These are phyloP conservation scores for Anthracocystis walkeri DNA, from an alignment of 1,284 basidiomycete genomes.

Conservation along the genomic window DNA sequence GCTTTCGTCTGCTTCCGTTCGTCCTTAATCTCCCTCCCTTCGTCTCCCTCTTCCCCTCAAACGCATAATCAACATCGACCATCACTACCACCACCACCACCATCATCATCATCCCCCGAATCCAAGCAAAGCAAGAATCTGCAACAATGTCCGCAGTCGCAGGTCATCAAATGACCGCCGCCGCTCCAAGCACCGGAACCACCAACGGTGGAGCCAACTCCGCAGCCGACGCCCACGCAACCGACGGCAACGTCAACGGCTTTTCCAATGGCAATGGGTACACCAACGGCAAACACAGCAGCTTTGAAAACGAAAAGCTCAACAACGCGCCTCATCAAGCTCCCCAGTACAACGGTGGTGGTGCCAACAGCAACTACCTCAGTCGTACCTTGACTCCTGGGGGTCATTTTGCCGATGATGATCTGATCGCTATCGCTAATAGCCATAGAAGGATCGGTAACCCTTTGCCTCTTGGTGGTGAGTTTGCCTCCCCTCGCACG, in stretches of 20 bases:
- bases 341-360: constrained; percentile 40
- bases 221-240: not conserved
- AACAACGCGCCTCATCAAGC: constrained; percentile 25
- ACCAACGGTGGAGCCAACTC: constrained; percentile 10
- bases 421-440: constrained; percentile 51
- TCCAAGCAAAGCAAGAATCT: not conserved
- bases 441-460: constrained; percentile 49
- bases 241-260: constrained; percentile 10
- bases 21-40: not conserved
- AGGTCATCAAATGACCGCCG: constrained; percentile 33
- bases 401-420: constrained; percentile 54
- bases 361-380: constrained; percentile 4
- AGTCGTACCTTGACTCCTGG: constrained; percentile 50
- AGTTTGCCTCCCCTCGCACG: constrained; percentile 6
- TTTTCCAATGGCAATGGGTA: constrained; percentile 14
- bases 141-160: constrained; percentile 26
- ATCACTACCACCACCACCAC: constrained; percentile 1
- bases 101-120: not conserved
- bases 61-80: not conserved
- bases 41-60: not conserved
- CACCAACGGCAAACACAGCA: constrained; percentile 14
- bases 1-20: not conserved
- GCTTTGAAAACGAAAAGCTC: constrained; percentile 33
- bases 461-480: constrained; percentile 54
- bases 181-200: constrained; percentile 16